Base-by-base conservation (phyloP, 1,284 basidiomycete genomes). In the Rhodotorula sp. region DNA sequence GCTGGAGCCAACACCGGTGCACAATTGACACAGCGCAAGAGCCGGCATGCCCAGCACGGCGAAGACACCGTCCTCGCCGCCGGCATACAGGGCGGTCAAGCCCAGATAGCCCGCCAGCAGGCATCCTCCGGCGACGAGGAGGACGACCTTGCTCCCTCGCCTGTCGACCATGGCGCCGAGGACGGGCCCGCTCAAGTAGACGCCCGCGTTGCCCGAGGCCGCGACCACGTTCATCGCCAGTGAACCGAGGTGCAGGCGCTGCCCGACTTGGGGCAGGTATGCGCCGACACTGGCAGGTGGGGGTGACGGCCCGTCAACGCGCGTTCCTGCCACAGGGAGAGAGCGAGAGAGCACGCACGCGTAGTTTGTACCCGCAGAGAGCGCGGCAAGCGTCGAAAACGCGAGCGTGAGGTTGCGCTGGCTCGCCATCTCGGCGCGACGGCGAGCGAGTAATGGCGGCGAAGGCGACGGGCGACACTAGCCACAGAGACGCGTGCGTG, bases 161-260 rank as follows among this genome's bases (percentile, higher is more conserved):
- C 46, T 70, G 71, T 77, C 77, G 48, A 73, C 75, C n/a, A 75
- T 19, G 13, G 60, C 52, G 4, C 77, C 77, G 25, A 73, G 61
- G 41, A 77, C 48, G 2, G 77, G 75, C 1, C 77, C 77, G 27
- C 67, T 72, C 41, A 77, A 41, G 49, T 77, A 77, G 8, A 77
- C 75, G 52, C 71, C 73, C 3, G 80, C 78, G 71, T 82, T 82
- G 17, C 82, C 81, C 2, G 78, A 76, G 14, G 81, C 79, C n/a
- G 80, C 81, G 48, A 82, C 79, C 13, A 82, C 73, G 71, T 82
- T 82, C 74, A 81, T 75, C 70, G 81, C 78, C 2, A 79, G 80
- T 9, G 78, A 79, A 0, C 79, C 78, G 21, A 82, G 77, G 61
- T 81, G 79, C 42, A 82, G 75, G 9, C 53, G 66, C 23, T 78